These are phyloP conservation scores for Aspergillus tubingensis DNA, from an alignment of 2,329 filamentous ascomycete species.

Conservation along the genomic window DNA sequence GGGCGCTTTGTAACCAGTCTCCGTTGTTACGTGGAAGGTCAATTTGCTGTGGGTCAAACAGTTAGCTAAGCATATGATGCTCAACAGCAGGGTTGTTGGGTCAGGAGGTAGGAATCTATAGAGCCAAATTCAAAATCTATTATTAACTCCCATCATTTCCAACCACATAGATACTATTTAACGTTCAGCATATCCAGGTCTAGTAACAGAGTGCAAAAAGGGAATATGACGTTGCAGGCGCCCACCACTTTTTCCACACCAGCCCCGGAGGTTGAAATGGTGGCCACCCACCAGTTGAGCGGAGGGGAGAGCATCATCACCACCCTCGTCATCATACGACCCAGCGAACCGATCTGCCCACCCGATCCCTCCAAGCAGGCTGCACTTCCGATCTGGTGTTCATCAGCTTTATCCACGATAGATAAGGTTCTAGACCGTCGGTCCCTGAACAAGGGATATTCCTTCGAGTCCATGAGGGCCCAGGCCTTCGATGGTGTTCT, in stretches of 20 bases:
- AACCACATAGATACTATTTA: background rate
- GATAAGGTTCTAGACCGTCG: constrained; percentile 32
- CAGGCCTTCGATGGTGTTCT: constrained; percentile 32
- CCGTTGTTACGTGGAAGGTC: constrained; percentile 1
- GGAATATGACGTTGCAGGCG: background rate
- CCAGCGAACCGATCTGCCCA: constrained; percentile 1
- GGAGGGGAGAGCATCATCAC: too few species aligned
- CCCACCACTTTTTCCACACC: background rate
- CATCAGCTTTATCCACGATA: constrained; percentile 16
- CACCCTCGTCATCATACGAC: background rate
- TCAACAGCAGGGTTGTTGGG: constrained; percentile 2
- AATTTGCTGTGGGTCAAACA: constrained; percentile 8
- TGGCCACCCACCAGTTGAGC: background rate
- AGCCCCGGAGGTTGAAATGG: background rate
- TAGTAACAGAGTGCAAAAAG: background rate
- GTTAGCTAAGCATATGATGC: constrained; percentile 10
- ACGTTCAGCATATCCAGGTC: background rate
- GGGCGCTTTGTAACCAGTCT: constrained; percentile 6
- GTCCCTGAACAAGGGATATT: constrained; percentile 20
- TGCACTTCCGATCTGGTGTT: constrained; percentile 6
- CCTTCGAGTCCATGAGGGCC: constrained; percentile 30
- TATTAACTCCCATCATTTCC: background rate
- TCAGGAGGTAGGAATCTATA: background rate
- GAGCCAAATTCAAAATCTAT: background rate
- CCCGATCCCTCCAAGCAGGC: background rate